Evolutionary conservation across 345 rosid genomes (phyloP).

Genomic region (Citrus hindsii): DNA sequence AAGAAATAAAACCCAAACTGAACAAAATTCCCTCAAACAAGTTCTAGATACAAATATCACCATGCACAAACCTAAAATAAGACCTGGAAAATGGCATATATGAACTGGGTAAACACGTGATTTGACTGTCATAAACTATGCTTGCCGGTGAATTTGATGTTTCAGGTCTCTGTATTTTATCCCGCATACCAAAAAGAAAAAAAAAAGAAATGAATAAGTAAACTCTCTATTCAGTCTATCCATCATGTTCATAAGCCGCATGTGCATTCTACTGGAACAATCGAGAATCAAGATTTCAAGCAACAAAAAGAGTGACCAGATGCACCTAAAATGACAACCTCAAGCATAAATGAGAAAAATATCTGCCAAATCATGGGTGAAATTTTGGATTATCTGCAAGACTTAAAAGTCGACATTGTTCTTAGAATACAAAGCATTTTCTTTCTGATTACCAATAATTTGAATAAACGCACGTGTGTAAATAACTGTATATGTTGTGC

Average conservation of each 20-base stretch:
- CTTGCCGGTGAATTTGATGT: background rate
- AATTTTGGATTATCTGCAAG: background rate
- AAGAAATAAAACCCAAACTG: background rate
- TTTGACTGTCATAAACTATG: background rate
- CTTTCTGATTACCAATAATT: background rate
- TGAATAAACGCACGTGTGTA: background rate
- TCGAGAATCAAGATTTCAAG: background rate
- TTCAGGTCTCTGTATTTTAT: background rate
- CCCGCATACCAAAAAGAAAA: background rate
- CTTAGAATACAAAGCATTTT: background rate
- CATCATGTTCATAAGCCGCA: background rate
- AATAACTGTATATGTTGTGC: background rate
- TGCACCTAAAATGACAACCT: slow-evolving; percentile 1
- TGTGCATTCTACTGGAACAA: background rate
- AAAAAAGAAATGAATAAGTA: too few species aligned
- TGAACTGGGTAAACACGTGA: background rate
- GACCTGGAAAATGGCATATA: background rate
- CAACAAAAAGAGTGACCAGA: background rate
- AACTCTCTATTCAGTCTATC: too few species aligned
- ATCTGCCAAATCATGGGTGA: background rate
- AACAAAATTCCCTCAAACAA: background rate
- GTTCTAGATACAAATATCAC: background rate
- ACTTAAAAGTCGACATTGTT: background rate
- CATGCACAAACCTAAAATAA: background rate
- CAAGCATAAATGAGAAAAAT: background rate